Conservation (phyloP, 257 asterid genomes). For the Penstemon davidsonii region DNA sequence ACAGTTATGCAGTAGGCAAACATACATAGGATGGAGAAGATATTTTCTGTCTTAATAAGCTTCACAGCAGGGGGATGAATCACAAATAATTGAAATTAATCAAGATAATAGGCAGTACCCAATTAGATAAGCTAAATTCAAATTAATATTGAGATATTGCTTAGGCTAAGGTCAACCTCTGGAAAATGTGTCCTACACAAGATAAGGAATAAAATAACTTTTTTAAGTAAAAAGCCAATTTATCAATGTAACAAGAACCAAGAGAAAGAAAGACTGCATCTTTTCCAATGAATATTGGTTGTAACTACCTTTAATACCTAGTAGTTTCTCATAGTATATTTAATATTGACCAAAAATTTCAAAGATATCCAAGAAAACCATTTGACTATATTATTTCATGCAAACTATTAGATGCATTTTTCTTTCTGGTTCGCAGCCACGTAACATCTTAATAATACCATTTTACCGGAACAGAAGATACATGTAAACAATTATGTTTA, state of each 20-base stretch:
- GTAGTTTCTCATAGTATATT: neutral
- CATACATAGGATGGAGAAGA: neutral
- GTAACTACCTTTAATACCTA: neutral
- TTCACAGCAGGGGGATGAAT: neutral
- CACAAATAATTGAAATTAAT: neutral
- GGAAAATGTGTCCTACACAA: neutral
- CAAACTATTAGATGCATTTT: neutral
- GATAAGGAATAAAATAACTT: neutral
- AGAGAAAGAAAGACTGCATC: neutral
- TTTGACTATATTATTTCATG: constrained; percentile 5
- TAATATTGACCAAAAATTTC: constrained; percentile 5
- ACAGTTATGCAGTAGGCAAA: neutral
- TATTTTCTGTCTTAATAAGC: neutral
- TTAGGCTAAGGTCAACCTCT: neutral
- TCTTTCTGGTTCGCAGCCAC: neutral
- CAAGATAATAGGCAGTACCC: neutral
- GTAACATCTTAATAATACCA: neutral
- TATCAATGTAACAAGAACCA: neutral
- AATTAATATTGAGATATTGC: neutral
- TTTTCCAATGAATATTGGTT: constrained; percentile 7
- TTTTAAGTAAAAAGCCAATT: neutral
- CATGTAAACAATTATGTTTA: neutral
- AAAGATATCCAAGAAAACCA: constrained; percentile 4
- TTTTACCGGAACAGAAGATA: neutral
- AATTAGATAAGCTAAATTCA: neutral